Conservation (phyloP, 2,329 filamentous ascomycete species). For the Clonostachys byssicola region DNA sequence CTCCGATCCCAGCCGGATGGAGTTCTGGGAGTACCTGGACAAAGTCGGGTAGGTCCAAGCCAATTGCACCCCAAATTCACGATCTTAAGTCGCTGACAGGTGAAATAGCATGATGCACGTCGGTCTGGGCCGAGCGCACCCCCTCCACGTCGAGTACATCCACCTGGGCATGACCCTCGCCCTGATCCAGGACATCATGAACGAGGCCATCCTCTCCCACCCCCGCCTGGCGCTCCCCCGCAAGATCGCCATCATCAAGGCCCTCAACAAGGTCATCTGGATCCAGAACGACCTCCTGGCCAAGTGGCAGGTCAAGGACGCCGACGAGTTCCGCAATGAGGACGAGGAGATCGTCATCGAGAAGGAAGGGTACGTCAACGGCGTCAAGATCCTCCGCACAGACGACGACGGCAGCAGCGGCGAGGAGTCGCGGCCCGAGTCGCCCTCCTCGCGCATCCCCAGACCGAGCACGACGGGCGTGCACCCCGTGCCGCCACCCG, state of each 20-base stretch:
- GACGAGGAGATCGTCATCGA: slow-evolving; percentile 47
- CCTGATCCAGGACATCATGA: slow-evolving; percentile 74
- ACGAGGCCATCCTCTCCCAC: slow-evolving; percentile 70
- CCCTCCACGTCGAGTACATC: slow-evolving; percentile 75
- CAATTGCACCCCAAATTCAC: neutral
- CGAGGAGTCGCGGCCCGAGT: slow-evolving; percentile 6
- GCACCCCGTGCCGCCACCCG: too few relatives aligned
- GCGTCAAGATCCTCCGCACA: slow-evolving; percentile 47
- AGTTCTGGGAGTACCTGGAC: slow-evolving; percentile 81
- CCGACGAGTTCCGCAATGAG: slow-evolving; percentile 51
- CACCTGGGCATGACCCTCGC: slow-evolving; percentile 70
- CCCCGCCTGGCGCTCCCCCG: slow-evolving; percentile 60
- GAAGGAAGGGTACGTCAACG: slow-evolving; percentile 60
- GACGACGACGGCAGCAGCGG: slow-evolving; percentile 23
- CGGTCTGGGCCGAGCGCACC: slow-evolving; percentile 67
- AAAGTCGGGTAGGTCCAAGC: slow-evolving; percentile 63
- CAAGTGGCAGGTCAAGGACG: slow-evolving; percentile 74
- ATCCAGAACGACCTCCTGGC: slow-evolving; percentile 85
- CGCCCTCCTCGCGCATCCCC: slow-evolving; percentile 8
- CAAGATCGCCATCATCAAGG: slow-evolving; percentile 72
- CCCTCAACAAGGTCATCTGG: slow-evolving; percentile 78
- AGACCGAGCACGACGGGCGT: neutral
- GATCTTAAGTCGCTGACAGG: neutral
- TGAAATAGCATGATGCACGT: slow-evolving; percentile 67
- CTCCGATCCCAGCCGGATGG: slow-evolving; percentile 68